Base-by-base conservation (phyloP, 129 eudicot species). In the Centrapalus pauciflorus region DNA sequence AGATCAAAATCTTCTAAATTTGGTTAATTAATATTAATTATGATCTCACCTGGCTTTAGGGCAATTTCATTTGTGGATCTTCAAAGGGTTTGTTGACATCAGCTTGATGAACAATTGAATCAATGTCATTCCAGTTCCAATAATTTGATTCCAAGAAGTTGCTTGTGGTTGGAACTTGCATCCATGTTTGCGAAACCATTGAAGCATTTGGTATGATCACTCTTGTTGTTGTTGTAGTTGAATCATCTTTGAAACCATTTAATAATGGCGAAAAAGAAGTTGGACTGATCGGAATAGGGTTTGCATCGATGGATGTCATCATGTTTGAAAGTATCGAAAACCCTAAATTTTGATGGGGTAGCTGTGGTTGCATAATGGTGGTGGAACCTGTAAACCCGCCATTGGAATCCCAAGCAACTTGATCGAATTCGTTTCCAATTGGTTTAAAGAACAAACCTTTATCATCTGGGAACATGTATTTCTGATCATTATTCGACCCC, bases 61-160 rank as follows among this genome's bases (percentile, higher is more conserved):
- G 89, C n/a, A n/a, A n/a, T 54, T 78, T 77, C 51, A 81, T 67
- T 55, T 80, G 70, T 57, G 74, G 27, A 49, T 80, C 91, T 72
- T 82, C 85, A 92, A 83, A 82, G 62, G 95, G 69, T 58, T 77
- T 84, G 76, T 77, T 82, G 20, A 90, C 75, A 84, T 90, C 95
- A 69, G 76, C 74, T 35, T 76, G 67, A 66, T 76, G 67, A 66
- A 75, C 62, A 59, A 87, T 74, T 41, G 64, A 63, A 60, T 90
- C 89, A 65, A 80, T 66, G 34, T 90, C 97, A 66, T 77, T 85
- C 97, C 97, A 86, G 23, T 74, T 66, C 97, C 97, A 90, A 65
- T 76, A 82, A 59, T 63, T 79, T 32, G 73, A 43, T 71, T 80
- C 86, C 81, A 69, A 50, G 41, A 20, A 34, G 49, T 60, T 59